Conservation (phyloP, 768 basidiomycete species). For the Termitomyces sp. region DNA sequence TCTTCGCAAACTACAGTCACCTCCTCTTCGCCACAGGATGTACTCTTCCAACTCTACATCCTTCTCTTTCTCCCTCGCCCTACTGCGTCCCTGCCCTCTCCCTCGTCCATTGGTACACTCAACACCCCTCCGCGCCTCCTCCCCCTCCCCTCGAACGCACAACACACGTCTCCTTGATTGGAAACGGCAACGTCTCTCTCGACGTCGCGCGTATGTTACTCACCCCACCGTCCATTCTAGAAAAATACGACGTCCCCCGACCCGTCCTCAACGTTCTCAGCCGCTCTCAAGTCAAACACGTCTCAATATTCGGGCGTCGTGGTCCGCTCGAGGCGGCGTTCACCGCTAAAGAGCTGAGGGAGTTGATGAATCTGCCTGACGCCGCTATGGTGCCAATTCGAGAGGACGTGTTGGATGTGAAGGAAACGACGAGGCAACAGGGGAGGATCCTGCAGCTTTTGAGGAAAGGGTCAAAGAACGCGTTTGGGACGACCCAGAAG, state of each 20-base stretch:
- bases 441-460: constrained; percentile 65
- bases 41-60: constrained; percentile 59
- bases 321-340: constrained; percentile 90
- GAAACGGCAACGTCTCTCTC: constrained; percentile 93
- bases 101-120: constrained; percentile 96
- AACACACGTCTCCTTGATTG: constrained; percentile 79
- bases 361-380: constrained; percentile 68
- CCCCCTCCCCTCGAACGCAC: constrained; percentile 65
- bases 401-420: constrained; percentile 22
- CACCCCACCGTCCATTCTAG: constrained; percentile 59
- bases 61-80: constrained; percentile 45
- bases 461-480: constrained; percentile 56
- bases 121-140: constrained; percentile 68
- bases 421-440: constrained; percentile 58
- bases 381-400: constrained; percentile 67
- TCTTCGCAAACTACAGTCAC: constrained; percentile 79
- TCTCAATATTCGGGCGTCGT: constrained; percentile 82
- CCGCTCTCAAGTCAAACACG: constrained; percentile 62
- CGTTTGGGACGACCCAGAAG: constrained; percentile 50
- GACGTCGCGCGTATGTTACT: constrained; percentile 91
- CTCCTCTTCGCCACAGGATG: constrained; percentile 88
- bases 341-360: constrained; percentile 90
- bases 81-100: constrained; percentile 72
- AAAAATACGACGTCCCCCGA: constrained; percentile 75
- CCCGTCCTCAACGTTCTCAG: constrained; percentile 68